These are phyloP conservation scores for Galerina sulciceps DNA, from an alignment of 768 basidiomycete species.

Conservation along the genomic window DNA sequence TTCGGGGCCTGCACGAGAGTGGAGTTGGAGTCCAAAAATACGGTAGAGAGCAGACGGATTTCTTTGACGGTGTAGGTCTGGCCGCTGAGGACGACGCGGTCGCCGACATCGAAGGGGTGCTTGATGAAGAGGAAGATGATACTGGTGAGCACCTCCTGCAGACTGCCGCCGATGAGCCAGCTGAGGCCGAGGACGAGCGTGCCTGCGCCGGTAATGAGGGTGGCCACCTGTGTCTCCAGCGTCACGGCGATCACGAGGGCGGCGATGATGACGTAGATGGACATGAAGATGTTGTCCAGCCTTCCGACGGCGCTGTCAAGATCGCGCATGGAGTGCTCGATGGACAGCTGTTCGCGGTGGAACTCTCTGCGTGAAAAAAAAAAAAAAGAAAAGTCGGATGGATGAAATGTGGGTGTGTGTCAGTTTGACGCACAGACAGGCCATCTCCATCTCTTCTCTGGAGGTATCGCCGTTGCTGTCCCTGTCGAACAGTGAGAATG, in stretches of 20 bases:
- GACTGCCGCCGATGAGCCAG: constrained; percentile 84
- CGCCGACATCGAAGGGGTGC: constrained; percentile 84
- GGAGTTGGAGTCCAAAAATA: constrained; percentile 66
- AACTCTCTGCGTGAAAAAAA: constrained; percentile 54
- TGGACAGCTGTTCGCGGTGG: constrained; percentile 83
- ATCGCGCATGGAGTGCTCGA: constrained; percentile 88
- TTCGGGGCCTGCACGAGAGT: constrained; percentile 77
- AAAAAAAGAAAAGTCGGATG: constrained; percentile 1
- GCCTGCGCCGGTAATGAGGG: constrained; percentile 79
- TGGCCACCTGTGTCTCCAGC: constrained; percentile 73
- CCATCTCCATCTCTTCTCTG: constrained; percentile 76
- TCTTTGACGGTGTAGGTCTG: constrained; percentile 81
- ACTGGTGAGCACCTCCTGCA: constrained; percentile 80
- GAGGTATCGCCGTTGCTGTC: constrained; percentile 76
- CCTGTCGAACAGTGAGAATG: constrained; percentile 71
- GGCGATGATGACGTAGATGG: constrained; percentile 71
- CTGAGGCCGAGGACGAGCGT: constrained; percentile 65
- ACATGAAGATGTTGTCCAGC: constrained; percentile 87
- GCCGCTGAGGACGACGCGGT: constrained; percentile 60
- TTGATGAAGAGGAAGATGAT: constrained; percentile 94
- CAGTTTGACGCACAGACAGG: constrained; percentile 69
- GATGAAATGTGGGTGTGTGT: too few species aligned
- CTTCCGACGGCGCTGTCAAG: constrained; percentile 88
- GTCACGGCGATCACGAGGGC: constrained; percentile 84
- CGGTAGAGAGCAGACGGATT: constrained; percentile 80